These are phyloP conservation scores for Aechmea fasciata DNA, from an alignment of 176 grass and related monocot genomes.

Conservation along the genomic window DNA sequence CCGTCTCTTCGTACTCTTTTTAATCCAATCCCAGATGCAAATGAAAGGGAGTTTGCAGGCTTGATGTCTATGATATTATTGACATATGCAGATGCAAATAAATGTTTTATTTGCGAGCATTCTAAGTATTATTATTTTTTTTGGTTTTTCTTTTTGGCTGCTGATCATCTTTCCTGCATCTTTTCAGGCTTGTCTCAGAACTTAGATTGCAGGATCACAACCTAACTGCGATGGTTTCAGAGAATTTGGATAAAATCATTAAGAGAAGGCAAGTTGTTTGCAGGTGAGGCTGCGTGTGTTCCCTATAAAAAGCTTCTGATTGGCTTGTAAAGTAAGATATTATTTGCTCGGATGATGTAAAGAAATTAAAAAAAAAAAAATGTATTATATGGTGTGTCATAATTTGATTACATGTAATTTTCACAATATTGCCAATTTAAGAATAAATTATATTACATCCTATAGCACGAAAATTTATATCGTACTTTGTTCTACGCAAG, in stretches of 20 bases:
- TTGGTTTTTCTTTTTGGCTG: background rate
- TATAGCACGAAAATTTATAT: too few relatives aligned
- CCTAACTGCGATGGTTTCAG: constrained; percentile 64
- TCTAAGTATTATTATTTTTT: background rate
- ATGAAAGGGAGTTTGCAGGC: too few relatives aligned
- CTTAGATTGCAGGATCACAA: constrained; percentile 62
- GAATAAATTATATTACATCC: too few relatives aligned
- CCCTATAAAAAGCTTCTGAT: background rate
- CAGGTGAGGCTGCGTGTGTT: constrained; percentile 27
- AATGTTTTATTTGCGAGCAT: background rate
- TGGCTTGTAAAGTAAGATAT: constrained; percentile 8
- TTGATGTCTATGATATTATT: too few relatives aligned
- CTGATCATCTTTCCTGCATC: constrained; percentile 14
- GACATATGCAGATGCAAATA: background rate
- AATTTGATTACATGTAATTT: background rate
- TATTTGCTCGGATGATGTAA: constrained; percentile 17
- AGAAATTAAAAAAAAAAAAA: constrained; percentile 29
- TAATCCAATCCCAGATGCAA: too few relatives aligned
- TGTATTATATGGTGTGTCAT: constrained; percentile 30
- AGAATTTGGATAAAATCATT: constrained; percentile 60
- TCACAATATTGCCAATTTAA: background rate
- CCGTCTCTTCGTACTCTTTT: too few relatives aligned
- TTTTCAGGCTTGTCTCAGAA: constrained; percentile 61
- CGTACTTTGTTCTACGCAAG: too few relatives aligned
- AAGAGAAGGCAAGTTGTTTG: constrained; percentile 50